Conservation (phyloP, 2,329 filamentous ascomycete species). For the Trichoderma gracile region DNA sequence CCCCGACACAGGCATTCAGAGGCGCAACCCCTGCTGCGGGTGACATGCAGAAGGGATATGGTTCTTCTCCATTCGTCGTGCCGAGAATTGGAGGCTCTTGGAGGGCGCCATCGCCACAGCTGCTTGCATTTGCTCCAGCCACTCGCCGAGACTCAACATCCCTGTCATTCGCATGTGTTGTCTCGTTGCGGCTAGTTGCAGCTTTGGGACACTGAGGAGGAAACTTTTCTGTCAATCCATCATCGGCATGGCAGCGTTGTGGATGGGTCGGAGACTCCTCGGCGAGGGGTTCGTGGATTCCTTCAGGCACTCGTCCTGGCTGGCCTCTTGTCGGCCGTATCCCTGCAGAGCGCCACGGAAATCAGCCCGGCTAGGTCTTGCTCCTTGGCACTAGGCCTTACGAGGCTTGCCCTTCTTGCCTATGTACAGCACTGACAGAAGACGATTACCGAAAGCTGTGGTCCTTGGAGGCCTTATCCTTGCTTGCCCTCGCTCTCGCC, state of each 20-base stretch:
- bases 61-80: conserved; percentile 5
- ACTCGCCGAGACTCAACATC: background rate
- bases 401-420: background rate
- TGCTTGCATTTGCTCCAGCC: conserved; percentile 5
- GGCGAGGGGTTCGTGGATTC: conserved; percentile 10
- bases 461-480: background rate
- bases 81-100: background rate
- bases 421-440: background rate
- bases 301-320: conserved; percentile 15
- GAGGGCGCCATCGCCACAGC: conserved; percentile 16
- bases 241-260: background rate
- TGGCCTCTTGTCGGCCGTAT: conserved; percentile 1
- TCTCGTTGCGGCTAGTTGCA: conserved; percentile 8
- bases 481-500: background rate
- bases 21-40: conserved; percentile 5
- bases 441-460: background rate
- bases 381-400: conserved; percentile 7
- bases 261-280: background rate
- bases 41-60: background rate
- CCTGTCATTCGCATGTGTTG: conserved; percentile 8
- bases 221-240: conserved; percentile 18
- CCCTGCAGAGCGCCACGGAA: conserved; percentile 15
- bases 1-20: background rate
- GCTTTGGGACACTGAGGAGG: background rate
- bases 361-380: conserved; percentile 3